Evolutionary conservation across 2,329 filamentous ascomycete species (phyloP), one percentile per base, ranked within the genome.

Genomic region (Hymenoscyphus infarciens): DNA sequence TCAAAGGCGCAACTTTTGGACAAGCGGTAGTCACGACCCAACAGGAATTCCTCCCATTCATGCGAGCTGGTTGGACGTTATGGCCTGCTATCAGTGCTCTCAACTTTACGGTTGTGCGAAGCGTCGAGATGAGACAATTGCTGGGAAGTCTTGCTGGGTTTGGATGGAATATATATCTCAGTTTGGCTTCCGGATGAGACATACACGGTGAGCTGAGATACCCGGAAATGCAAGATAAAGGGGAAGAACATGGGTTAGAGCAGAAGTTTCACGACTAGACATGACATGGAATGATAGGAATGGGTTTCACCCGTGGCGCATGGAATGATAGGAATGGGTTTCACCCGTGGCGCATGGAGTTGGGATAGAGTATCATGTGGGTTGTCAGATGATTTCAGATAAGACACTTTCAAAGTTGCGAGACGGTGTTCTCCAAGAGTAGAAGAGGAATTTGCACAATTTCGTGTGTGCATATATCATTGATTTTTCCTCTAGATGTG

Each of bases 131-230:
- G 59, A 81, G 90, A 42, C 87, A 89, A 58, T 76, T 93, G 38
- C 83, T 92, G 65, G 89, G 87, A n/a, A 85, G 86, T 67, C 74
- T 88, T 58, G 89, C 88, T 19, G 90, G 90, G 5, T 80, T 94
- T 27, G 82, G 79, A 15, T 94, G 90, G 90, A 87, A 87, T 0
- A 80, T 92, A 52, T 93, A 90, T 74, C 78, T 93, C 76, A 91
- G 88, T 72, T 76, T 92, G 70, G 75, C 85, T 66, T 82, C 81
- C 42, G 79, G 76, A 27, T 67, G 53, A 59, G 58, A 25, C 13
- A 19, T 19, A 35, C 53, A 45, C 10, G 45, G 0, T 29, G n/a
- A 25, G 25, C 7, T 15, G 10, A 31, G n/a, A 56, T 19, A 42
- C 10, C 7, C 19, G 39, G 22, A 13, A 15, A 38, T 11, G 39